Conservation (phyloP, 2,329 filamentous ascomycete species). For the Fusarium virguliforme region DNA sequence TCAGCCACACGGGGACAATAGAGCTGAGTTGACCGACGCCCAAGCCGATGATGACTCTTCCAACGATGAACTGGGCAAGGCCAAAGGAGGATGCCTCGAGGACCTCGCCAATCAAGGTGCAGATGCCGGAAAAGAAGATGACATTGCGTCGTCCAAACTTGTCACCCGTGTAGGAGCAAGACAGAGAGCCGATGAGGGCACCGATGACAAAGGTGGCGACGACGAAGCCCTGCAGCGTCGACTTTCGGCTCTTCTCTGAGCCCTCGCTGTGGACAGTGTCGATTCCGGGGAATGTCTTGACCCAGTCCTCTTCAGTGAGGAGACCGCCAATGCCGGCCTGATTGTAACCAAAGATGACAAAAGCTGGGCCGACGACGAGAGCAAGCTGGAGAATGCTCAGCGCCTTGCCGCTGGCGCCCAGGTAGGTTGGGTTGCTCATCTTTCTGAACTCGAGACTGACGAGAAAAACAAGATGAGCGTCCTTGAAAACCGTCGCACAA, state of each 20-base stretch:
- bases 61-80: constrained; percentile 57
- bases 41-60: constrained; percentile 67
- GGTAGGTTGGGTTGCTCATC: constrained; percentile 46
- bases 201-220: constrained; percentile 71
- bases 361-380: constrained; percentile 62
- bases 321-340: constrained; percentile 81
- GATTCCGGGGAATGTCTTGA: constrained; percentile 66
- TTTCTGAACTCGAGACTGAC: background rate
- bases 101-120: constrained; percentile 68
- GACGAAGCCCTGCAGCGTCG: constrained; percentile 62
- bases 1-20: constrained; percentile 70
- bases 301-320: constrained; percentile 74
- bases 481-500: too few species aligned
- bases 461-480: background rate
- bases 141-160: constrained; percentile 71
- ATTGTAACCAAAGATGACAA: constrained; percentile 70
- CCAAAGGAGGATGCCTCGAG: constrained; percentile 69
- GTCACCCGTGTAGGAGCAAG: constrained; percentile 67
- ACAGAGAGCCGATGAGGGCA: constrained; percentile 68
- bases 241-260: constrained; percentile 58
- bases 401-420: constrained; percentile 57
- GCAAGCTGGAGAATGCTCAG: constrained; percentile 59
- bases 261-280: constrained; percentile 66
- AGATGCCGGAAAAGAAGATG: constrained; percentile 67
- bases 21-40: constrained; percentile 69